Evolutionary conservation across 1,284 basidiomycete genomes (phyloP).

Genomic region (Sporisorium graminicola): DNA sequence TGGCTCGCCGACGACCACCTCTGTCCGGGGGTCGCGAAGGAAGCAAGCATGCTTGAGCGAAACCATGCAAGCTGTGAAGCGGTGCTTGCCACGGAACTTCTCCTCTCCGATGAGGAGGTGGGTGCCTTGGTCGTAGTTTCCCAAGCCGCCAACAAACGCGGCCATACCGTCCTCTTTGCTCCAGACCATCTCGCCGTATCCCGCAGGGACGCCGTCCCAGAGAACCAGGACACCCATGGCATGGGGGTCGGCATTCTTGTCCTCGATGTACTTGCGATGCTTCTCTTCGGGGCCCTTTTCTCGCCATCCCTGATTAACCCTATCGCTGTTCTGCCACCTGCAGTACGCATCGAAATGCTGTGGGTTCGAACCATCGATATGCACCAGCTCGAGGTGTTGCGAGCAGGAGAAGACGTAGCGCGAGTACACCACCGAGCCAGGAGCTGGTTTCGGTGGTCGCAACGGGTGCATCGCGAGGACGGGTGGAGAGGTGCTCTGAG

Average conservation of each 20-base stretch:
- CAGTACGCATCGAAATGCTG: slow-evolving; percentile 74
- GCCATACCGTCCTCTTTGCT: slow-evolving; percentile 71
- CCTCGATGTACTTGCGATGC: slow-evolving; percentile 73
- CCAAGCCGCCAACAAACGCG: slow-evolving; percentile 59
- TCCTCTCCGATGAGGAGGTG: slow-evolving; percentile 74
- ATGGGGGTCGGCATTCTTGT: slow-evolving; percentile 71
- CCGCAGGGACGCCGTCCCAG: slow-evolving; percentile 75
- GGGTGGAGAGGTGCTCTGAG: slow-evolving; percentile 70
- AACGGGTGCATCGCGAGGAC: slow-evolving; percentile 75
- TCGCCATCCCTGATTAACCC: slow-evolving; percentile 74
- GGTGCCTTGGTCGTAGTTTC: slow-evolving; percentile 74
- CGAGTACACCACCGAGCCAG: slow-evolving; percentile 73
- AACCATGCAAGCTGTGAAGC: slow-evolving; percentile 45
- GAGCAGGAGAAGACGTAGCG: slow-evolving; percentile 73
- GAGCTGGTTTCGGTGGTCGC: slow-evolving; percentile 74
- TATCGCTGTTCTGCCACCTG: slow-evolving; percentile 74
- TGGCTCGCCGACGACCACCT: slow-evolving; percentile 50
- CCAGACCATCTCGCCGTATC: slow-evolving; percentile 75
- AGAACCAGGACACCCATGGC: slow-evolving; percentile 73
- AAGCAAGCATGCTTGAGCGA: slow-evolving; percentile 54
- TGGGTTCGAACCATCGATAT: slow-evolving; percentile 71
- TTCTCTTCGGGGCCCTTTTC: slow-evolving; percentile 74
- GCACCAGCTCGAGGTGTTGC: slow-evolving; percentile 72
- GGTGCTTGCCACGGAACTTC: slow-evolving; percentile 71
- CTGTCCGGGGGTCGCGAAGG: slow-evolving; percentile 46